Percentiles rank a stretch among this genome's conserved stretches.
phyloP scores from a whole-genome alignment of 2,329 filamentous ascomycete species.

The Tolypocladium nubicola region DNA sequence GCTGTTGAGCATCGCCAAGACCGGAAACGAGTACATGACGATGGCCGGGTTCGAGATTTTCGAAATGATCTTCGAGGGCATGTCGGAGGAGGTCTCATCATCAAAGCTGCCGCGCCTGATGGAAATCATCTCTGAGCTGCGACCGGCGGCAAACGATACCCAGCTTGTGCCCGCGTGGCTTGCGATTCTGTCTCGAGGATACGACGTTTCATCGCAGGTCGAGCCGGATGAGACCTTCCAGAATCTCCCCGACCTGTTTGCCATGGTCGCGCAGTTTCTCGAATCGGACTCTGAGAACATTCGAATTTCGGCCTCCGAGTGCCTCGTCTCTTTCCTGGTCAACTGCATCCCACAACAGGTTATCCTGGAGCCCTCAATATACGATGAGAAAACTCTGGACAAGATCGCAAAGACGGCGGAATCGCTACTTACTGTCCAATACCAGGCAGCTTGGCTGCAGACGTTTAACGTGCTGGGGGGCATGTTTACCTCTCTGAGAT shows the following conservation, averaged over 20 bases:
- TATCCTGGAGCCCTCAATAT: constrained; percentile 79
- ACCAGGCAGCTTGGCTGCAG: constrained; percentile 88
- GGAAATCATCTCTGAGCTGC: constrained; percentile 84
- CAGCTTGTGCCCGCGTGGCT: constrained; percentile 95
- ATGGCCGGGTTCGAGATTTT: constrained; percentile 97
- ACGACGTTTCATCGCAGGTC: constrained; percentile 84
- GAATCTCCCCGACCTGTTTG: constrained; percentile 78
- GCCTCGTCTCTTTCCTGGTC: constrained; percentile 81
- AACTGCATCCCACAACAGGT: constrained; percentile 80
- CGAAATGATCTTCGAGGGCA: constrained; percentile 88
- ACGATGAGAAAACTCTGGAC: constrained; percentile 81
- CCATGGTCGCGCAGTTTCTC: constrained; percentile 69
- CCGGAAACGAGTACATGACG: constrained; percentile 89
- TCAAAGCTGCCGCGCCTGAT: constrained; percentile 81
- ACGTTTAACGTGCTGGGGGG: constrained; percentile 82
- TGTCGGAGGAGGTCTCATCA: constrained; percentile 79
- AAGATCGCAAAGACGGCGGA: constrained; percentile 66
- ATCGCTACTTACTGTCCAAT: constrained; percentile 75
- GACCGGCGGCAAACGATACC: constrained; percentile 85
- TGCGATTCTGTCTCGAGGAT: constrained; percentile 85
- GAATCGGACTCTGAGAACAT: constrained; percentile 87
- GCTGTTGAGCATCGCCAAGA: constrained; percentile 76
- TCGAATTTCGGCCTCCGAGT: constrained; percentile 87
- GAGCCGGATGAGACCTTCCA: constrained; percentile 85
- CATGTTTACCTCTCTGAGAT: constrained; percentile 78